Conservation (phyloP, 176 grass and related monocot genomes). For the Echinochloa phyllopogon region DNA sequence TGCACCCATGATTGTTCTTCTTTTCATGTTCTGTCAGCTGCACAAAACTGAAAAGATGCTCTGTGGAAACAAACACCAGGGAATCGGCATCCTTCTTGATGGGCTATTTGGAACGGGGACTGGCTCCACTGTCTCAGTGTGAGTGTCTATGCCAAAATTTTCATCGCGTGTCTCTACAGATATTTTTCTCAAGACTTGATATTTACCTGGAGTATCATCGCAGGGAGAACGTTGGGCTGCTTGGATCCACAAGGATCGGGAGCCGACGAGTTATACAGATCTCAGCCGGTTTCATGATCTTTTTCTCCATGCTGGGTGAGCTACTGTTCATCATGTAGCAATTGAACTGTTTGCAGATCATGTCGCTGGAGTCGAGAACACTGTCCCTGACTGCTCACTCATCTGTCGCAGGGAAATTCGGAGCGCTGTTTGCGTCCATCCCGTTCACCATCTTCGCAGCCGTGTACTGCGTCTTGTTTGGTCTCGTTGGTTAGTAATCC, state of each 20-base stretch:
- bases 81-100: constrained; percentile 82
- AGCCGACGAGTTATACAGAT: constrained; percentile 95
- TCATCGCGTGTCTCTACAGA: neutral
- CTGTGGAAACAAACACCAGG: constrained; percentile 51
- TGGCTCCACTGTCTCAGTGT: constrained; percentile 96
- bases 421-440: constrained; percentile 92
- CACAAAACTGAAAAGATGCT: constrained; percentile 30
- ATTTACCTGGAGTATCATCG: neutral
- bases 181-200: constrained; percentile 16
- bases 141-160: constrained; percentile 25
- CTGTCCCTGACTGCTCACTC: neutral
- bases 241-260: constrained; percentile 89
- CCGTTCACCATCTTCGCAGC: constrained; percentile 95
- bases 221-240: constrained; percentile 94
- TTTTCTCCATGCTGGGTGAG: constrained; percentile 95
- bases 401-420: constrained; percentile 78
- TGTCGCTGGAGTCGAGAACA: neutral
- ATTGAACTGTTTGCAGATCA: constrained; percentile 24
- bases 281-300: constrained; percentile 97
- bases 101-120: constrained; percentile 86
- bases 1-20: constrained; percentile 4
- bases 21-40: constrained; percentile 12
- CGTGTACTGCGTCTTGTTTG: constrained; percentile 88
- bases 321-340: neutral
- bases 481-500: constrained; percentile 75